These are phyloP conservation scores for Fusarium penzigii DNA, from an alignment of 2,329 filamentous ascomycete genomes.

Conservation along the genomic window DNA sequence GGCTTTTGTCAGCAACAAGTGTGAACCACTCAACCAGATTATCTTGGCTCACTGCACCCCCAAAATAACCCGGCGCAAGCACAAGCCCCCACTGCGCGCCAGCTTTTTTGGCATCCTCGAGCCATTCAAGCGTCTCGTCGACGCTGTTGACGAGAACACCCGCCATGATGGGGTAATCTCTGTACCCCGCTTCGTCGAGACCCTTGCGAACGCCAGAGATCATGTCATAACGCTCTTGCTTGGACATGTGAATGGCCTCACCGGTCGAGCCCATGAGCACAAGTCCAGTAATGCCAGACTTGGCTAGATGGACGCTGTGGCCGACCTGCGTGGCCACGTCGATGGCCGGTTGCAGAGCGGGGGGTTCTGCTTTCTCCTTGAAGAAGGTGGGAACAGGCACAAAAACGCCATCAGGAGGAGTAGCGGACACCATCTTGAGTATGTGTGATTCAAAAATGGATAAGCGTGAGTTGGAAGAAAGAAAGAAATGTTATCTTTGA, in stretches of 20 bases:
- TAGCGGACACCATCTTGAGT: slow-evolving; percentile 1
- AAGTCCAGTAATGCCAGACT: slow-evolving; percentile 58
- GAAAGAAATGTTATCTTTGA: neutral
- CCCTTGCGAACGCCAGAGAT: slow-evolving; percentile 54
- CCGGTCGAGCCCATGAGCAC: slow-evolving; percentile 64
- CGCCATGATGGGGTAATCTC: slow-evolving; percentile 59
- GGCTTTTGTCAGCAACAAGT: slow-evolving; percentile 55
- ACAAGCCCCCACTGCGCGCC: slow-evolving; percentile 61
- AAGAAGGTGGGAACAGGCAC: slow-evolving; percentile 66
- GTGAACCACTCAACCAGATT: slow-evolving; percentile 58
- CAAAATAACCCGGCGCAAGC: slow-evolving; percentile 61
- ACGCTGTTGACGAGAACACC: slow-evolving; percentile 62
- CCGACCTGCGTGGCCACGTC: slow-evolving; percentile 57
- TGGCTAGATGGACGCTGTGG: slow-evolving; percentile 61
- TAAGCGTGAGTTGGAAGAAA: too few relatives aligned
- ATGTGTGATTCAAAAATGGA: slow-evolving; percentile 6
- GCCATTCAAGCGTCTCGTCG: slow-evolving; percentile 58
- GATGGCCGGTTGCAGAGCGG: slow-evolving; percentile 36
- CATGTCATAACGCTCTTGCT: slow-evolving; percentile 53
- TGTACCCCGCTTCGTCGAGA: slow-evolving; percentile 54
- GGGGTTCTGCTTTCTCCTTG: slow-evolving; percentile 36
- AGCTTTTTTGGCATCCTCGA: slow-evolving; percentile 54
- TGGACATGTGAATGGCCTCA: slow-evolving; percentile 61
- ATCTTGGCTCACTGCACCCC: slow-evolving; percentile 51
- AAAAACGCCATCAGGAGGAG: slow-evolving; percentile 55